phyloP scores from a whole-genome alignment of 148 eudicot genomes.

The Selenicereus undatus region DNA sequence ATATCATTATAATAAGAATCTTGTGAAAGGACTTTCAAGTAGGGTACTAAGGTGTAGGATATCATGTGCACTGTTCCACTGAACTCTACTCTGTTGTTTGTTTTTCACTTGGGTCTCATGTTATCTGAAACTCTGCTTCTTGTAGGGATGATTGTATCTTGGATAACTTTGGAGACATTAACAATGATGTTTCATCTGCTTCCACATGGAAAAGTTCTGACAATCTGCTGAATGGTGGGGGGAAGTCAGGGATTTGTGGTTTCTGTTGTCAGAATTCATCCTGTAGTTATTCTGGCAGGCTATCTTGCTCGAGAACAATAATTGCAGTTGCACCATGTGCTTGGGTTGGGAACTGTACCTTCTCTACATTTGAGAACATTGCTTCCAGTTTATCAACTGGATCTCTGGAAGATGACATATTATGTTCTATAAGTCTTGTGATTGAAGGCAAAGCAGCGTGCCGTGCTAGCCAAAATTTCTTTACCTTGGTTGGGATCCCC shows the following conservation, averaged over 20 bases:
- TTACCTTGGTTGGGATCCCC: constrained; percentile 68
- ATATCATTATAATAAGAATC: not conserved
- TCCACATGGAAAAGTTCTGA: constrained; percentile 12
- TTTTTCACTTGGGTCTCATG: not conserved
- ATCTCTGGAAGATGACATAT: constrained; percentile 55
- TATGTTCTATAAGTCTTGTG: constrained; percentile 53
- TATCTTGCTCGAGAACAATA: constrained; percentile 67
- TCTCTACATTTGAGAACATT: constrained; percentile 44
- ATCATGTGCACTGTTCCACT: not conserved
- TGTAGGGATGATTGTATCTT: constrained; percentile 49
- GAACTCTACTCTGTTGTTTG: not conserved
- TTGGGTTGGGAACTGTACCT: constrained; percentile 52
- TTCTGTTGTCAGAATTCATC: constrained; percentile 31
- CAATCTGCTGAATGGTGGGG: constrained; percentile 26
- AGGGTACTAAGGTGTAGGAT: not conserved
- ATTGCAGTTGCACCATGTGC: constrained; percentile 77
- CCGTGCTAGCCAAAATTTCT: constrained; percentile 54
- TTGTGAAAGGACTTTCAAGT: not conserved
- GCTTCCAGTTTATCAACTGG: constrained; percentile 51
- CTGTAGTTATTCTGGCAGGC: constrained; percentile 45
- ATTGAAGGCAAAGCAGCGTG: constrained; percentile 74
- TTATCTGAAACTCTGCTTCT: constrained; percentile 18
- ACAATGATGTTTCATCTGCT: constrained; percentile 15
- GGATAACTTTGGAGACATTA: constrained; percentile 29
- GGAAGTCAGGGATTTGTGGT: constrained; percentile 25